Base-by-base conservation (phyloP, 345 rosid species). In the Acer yangbiense region DNA sequence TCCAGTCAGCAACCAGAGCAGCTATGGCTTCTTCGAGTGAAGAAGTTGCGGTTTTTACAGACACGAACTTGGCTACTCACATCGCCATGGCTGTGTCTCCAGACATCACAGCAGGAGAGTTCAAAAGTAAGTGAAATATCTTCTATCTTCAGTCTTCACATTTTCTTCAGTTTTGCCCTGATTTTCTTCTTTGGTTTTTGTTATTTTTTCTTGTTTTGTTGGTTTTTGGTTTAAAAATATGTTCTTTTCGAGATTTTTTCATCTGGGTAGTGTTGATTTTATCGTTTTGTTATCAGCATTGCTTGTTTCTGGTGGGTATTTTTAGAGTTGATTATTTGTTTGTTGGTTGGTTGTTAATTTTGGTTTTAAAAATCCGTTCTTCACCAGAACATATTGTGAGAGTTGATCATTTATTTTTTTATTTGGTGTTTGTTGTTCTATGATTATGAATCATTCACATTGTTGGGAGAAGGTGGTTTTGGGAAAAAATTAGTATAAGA, bases 31-130 rank as follows among this genome's bases (percentile, higher is more conserved):
- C 62, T 20, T 48, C 77, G 7, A 48, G 61, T 6, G 46, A 48
- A 46, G 87, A 86, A 85, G 89, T 85, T 20, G 86, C 89, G 0
- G 88, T 90, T 46, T 93, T 90, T 61, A 73, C 77, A 8, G 93
- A 87, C 71, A 91, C 90, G 13, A 86, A 79, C 87, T 71, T 90
- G 68, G 90, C 85, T 76, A 93, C 94, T 74, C 88, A 82, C 83
- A 82, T 93, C 44, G 93, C 83, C 81, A 68, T 90, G 70, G 72
- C 84, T 29, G 90, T 83, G 78, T 73, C 87, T 78, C 80, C 82
- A 6, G 86, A 86, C 50, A 82, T 86, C 82, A 83, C 85, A 4
- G 84, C 86, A 7, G 75, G 66, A 64, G 89, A 83, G 74, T 86
- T 90, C 79, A 88, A 84, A 82, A 85, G 98, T 90, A 80, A 83